phyloP scores from a whole-genome alignment of 495 filamentous ascomycete species.

The Pseudoneurospora amorphoporcata region DNA sequence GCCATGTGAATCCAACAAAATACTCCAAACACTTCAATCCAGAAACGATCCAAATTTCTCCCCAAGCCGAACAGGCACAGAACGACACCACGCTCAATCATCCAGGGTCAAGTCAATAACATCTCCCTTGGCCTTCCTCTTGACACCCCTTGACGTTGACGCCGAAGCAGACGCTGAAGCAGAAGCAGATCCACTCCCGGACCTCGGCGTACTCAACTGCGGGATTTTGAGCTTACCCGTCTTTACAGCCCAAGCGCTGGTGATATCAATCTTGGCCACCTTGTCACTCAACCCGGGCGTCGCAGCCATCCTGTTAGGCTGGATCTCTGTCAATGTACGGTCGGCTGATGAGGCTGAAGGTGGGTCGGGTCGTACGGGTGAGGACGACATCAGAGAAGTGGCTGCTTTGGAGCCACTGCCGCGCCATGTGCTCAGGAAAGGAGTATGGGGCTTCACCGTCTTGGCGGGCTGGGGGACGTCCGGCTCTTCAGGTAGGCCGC shows the following conservation, averaged over 20 bases:
- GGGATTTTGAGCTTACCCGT: not conserved
- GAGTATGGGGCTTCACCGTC: too few relatives aligned
- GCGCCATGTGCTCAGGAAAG: too few relatives aligned
- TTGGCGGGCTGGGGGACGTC: too few relatives aligned
- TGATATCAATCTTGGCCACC: not conserved
- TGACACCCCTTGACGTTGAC: not conserved
- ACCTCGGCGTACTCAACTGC: not conserved
- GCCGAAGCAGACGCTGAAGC: not conserved
- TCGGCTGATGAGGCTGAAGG: too few relatives aligned
- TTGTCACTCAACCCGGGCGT: not conserved
- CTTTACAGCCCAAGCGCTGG: not conserved
- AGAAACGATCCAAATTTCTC: too few relatives aligned
- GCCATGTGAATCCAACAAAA: not conserved
- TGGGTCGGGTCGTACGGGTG: too few relatives aligned
- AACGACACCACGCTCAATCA: too few relatives aligned
- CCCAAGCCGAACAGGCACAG: too few relatives aligned
- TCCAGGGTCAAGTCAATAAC: not conserved
- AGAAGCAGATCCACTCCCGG: not conserved
- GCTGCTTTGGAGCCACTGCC: not conserved
- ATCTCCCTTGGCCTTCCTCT: not conserved
- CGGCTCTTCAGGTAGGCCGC: not conserved
- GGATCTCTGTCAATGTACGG: too few relatives aligned
- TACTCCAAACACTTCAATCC: not conserved
- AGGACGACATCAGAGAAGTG: not conserved
- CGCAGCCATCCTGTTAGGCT: not conserved